Base-by-base conservation (phyloP, 768 basidiomycete genomes). In the Rhizopogon vinicolor region DNA sequence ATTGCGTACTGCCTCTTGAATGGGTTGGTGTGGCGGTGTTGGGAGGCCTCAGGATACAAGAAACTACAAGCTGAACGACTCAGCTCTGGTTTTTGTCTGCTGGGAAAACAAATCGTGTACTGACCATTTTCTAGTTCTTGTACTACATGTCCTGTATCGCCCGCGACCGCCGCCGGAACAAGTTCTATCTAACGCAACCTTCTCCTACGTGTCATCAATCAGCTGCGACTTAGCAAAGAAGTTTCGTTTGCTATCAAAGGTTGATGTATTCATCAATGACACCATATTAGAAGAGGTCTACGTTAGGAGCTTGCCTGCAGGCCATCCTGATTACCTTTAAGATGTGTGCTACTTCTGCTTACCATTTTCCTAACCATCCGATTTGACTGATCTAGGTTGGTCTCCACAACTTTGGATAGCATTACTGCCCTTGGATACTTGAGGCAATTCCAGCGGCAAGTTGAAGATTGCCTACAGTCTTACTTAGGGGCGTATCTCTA, bases 331-430 rank as follows among this genome's bases (percentile, higher is more conserved):
- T 53, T 43, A 6, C 49, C 49, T 12, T 25, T 51, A 19, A 9
- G 22, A 7, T 3, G 56, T 10, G 18, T 22, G n/a, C 16, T 37
- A 31, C 13, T 7, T 45, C 13, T 52, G 41, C 46, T 54, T 31
- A 62, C 22, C 43, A 3, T 31, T 33, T 25, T 14, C 18, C 1
- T 57, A 98, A 92, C 89, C 94, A 0, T 88, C 98, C 60, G 97
- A 98, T 70, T 69, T 98, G 46, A 98, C 95, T 0, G 95, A 98
- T 46, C 68, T 93, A 37, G 94, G 97, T 58, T 99, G 94, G 89
- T 91, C 89, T 2, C 83, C 89, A 0, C 86, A 91, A 65, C 69
- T 99, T 1, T 91, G 92, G 85, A 78, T 98, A 40, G 89, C 89
- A 25, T 25, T 25, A 25, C 25, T 25, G 25, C 4, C 25, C 25